These are phyloP conservation scores for Xylariaceae sp. DNA, from an alignment of 2,329 filamentous ascomycete species.

Conservation along the genomic window DNA sequence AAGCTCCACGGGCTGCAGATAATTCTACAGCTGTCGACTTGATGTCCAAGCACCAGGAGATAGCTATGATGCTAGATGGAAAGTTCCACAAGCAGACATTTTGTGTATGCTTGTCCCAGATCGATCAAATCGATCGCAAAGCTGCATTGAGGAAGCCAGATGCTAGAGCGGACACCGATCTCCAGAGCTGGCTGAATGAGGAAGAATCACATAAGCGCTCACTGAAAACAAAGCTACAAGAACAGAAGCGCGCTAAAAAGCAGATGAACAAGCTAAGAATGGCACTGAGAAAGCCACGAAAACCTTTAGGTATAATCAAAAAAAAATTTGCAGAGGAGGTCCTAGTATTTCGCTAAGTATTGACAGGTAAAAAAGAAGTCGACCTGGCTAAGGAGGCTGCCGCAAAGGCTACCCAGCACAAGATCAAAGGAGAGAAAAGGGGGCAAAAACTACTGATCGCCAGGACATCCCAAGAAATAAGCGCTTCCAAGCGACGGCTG, in stretches of 20 bases:
- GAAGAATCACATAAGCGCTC: not conserved
- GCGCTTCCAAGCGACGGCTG: not conserved
- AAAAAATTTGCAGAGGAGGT: too few relatives aligned
- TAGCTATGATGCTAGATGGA: slow-evolving; percentile 39
- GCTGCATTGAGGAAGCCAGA: slow-evolving; percentile 19
- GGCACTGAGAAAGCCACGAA: too few relatives aligned
- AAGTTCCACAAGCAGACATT: slow-evolving; percentile 34
- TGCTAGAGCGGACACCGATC: not conserved
- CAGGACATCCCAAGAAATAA: too few relatives aligned
- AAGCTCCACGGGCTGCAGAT: slow-evolving; percentile 37
- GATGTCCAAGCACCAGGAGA: slow-evolving; percentile 38
- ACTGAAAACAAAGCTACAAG: not conserved
- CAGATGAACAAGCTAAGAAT: not conserved
- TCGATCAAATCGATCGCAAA: slow-evolving; percentile 38
- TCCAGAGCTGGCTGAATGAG: not conserved
- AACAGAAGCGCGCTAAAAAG: not conserved
- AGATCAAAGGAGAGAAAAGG: not conserved
- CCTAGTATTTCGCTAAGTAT: too few relatives aligned
- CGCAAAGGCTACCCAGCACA: too few relatives aligned
- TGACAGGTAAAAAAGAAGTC: too few relatives aligned
- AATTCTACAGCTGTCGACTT: slow-evolving; percentile 34
- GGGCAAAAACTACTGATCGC: too few relatives aligned
- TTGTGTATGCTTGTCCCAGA: slow-evolving; percentile 40
- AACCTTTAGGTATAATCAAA: too few relatives aligned
- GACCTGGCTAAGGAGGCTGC: too few relatives aligned